Evolutionary conservation across 208 protist genomes (phyloP).

Genomic region (Crithidia fasciculata): DNA sequence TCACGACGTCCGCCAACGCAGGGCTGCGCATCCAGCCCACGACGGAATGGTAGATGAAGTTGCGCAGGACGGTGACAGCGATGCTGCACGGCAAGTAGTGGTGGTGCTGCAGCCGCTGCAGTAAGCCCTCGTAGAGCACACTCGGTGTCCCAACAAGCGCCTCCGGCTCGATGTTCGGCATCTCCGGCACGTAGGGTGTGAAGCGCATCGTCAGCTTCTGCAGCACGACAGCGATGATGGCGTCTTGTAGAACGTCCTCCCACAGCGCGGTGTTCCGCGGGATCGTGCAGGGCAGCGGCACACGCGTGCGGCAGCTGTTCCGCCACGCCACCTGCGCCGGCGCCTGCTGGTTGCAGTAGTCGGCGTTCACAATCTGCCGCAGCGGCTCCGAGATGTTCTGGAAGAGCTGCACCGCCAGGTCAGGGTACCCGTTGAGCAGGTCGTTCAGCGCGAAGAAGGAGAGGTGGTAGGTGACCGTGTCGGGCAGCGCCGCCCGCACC

Average conservation of each 20-base stretch:
- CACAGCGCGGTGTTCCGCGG: conserved; percentile 41
- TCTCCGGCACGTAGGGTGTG: conserved; percentile 41
- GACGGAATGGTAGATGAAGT: conserved; percentile 70
- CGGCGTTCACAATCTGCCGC: conserved; percentile 59
- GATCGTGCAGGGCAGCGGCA: conserved; percentile 44
- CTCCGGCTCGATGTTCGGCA: conserved; percentile 15
- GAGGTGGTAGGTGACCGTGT: conserved; percentile 83
- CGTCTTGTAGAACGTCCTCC: conserved; percentile 75
- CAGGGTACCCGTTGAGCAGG: conserved; percentile 73
- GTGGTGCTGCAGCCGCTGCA: conserved; percentile 34
- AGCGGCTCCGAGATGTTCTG: conserved; percentile 82
- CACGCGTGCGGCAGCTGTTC: conserved; percentile 52
- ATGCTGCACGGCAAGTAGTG: conserved; percentile 45
- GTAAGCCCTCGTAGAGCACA: conserved; percentile 24
- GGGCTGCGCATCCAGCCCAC: conserved; percentile 33
- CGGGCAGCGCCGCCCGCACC: conserved; percentile 67
- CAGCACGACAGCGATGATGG: conserved; percentile 50
- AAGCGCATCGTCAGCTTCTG: conserved; percentile 62
- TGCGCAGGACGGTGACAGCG: conserved; percentile 41
- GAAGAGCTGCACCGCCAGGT: conserved; percentile 78
- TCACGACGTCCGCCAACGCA: conserved; percentile 40
- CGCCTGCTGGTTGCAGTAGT: conserved; percentile 64
- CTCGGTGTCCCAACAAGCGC: conserved; percentile 24
- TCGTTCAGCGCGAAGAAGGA: conserved; percentile 73
- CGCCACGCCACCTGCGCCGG: conserved; percentile 42